These are phyloP conservation scores for Plasmodiophora brassicae DNA, from an alignment of 208 protist genomes.

Conservation along the genomic window DNA sequence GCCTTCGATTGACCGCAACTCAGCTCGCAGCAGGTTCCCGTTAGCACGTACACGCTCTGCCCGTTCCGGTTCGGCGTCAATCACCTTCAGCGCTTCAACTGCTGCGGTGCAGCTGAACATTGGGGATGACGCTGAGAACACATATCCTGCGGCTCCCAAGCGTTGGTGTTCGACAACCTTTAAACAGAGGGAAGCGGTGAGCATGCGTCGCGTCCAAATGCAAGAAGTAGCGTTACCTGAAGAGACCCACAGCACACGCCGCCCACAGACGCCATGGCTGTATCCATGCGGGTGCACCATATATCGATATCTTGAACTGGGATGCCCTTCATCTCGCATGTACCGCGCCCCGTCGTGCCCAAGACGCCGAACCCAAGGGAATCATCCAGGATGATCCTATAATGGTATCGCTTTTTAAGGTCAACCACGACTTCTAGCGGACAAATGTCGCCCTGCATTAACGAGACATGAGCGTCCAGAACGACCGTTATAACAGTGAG, in stretches of 20 bases:
- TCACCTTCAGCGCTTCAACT: conserved; percentile 65
- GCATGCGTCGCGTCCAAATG: background rate
- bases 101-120: conserved; percentile 79
- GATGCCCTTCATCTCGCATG: conserved; percentile 82
- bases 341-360: conserved; percentile 83
- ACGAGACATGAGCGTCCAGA: background rate
- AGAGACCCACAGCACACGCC: conserved; percentile 83
- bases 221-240: background rate
- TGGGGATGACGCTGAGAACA: conserved; percentile 92
- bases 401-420: conserved; percentile 86
- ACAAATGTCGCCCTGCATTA: conserved; percentile 58
- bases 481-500: background rate
- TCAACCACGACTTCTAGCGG: conserved; percentile 75
- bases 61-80: conserved; percentile 55
- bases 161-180: conserved; percentile 85
- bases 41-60: background rate
- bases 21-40: background rate
- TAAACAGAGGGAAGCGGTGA: background rate
- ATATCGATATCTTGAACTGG: conserved; percentile 66
- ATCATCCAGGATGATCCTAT: conserved; percentile 91
- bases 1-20: background rate
- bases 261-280: conserved; percentile 77
- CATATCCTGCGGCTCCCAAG: conserved; percentile 80
- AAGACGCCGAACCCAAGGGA: conserved; percentile 84
- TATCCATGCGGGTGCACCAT: conserved; percentile 62